Base-by-base conservation (phyloP, 257 asterid genomes). In the Eustoma russellianum region DNA sequence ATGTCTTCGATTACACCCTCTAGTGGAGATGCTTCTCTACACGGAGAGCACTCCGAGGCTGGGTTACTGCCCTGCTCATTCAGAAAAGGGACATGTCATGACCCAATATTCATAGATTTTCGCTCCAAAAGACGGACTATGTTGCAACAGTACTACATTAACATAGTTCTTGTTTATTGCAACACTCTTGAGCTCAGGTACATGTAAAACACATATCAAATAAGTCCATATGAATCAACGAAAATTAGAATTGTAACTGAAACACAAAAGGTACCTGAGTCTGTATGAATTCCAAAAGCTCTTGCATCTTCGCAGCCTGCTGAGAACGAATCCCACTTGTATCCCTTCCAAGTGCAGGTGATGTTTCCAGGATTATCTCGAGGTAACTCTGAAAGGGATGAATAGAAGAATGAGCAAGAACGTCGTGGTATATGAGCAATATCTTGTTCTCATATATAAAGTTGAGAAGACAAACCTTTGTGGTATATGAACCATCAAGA, bases 401-500 rank as follows among this genome's bases (percentile, higher is more conserved):
- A 45, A 43, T 48, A 67, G 51, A 62, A 66, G 48, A 55, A 62
- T 38, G 15, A 62, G 66, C 52, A 8, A 59, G 51, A 15, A 60
- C 46, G 54, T 43, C 17, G 44, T 19, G 49, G 33, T 9, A 5
- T 8, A 46, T 15, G 47, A 44, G 28, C 10, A 53, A 61, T 53
- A 47, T 4, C 44, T 43, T 9, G 43, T 28, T 16, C 62, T 48
- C 24, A 33, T 18, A 55, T 17, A 55, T 13, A 34, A 48, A 34
- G 53, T 1, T 52, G 30, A 41, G 49, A 7, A 53, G 17, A 48
- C 43, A 38, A 60, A 92, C 99, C 97, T 92, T 88, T 15, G 99
- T 92, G 65, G 99, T 92, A 67, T 92, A 92, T 62, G 94, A 88
- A 62, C 83, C 99, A 60, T 85, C 97, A 62, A 88, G 74, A 70